Evolutionary conservation across 805 yeast species (phyloP), one percentile per base, ranked within the genome.

Genomic region (Hanseniaspora taiwanica): DNA sequence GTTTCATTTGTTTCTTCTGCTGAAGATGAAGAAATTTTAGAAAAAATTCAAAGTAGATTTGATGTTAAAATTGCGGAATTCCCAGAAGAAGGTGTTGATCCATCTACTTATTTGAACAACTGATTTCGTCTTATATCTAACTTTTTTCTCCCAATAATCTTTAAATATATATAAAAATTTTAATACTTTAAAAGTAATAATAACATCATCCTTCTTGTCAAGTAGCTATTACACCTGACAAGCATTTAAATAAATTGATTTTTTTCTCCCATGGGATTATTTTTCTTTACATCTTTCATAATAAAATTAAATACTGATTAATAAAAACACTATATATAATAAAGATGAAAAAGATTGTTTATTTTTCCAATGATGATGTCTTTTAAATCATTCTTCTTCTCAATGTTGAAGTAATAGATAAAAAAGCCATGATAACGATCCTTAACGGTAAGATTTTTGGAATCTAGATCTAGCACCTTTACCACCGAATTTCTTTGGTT

Each of bases 401-500:
- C n/a, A n/a, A n/a, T n/a, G n/a, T n/a, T n/a, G n/a, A n/a, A n/a
- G n/a, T n/a, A n/a, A n/a, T n/a, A n/a, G n/a, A n/a, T 23, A 23
- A 7, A 23, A 23, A 23, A 7, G 10, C 10, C 25, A 23, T 7
- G 10, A 7, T 23, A 23, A 23, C 25, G 10, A 7, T 7, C 10
- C 25, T 74, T 89, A 91, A 87, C 98, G 98, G 91, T 91, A 91
- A 70, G 98, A 91, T 73, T 91, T 91, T 81, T 91, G 98, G 96
- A 84, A 89, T 78, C 97, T 89, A 68, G 98, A 91, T 78, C 98
- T 91, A 76, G 98, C 98, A 84, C 98, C 98, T 73, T 94, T 94
- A 80, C 98, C 98, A 79, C 98, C 98, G 78, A 91, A 91, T 80
- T 91, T 91, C 96, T 91, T 91, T 81, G 98, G 98, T 79, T 91